phyloP scores from a whole-genome alignment of 208 protist species.

The Tritrichomonas musculus region DNA sequence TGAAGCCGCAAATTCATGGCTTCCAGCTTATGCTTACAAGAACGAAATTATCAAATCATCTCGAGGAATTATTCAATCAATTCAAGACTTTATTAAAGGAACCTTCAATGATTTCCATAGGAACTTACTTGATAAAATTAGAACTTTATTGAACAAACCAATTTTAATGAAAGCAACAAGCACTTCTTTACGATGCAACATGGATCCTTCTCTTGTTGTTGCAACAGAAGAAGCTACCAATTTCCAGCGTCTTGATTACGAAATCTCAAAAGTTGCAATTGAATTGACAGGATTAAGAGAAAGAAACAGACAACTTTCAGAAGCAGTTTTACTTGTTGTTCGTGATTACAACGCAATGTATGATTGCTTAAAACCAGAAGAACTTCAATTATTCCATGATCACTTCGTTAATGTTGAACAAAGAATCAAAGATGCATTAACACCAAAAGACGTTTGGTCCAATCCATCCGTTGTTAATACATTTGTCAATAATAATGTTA shows the following conservation, averaged over 20 bases:
- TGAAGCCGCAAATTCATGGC: background rate
- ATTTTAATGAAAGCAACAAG: background rate
- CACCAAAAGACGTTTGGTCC: constrained; percentile 75
- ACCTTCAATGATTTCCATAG: constrained; percentile 29
- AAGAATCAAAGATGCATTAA: constrained; percentile 75
- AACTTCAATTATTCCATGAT: constrained; percentile 79
- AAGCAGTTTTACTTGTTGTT: constrained; percentile 70
- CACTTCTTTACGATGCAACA: background rate
- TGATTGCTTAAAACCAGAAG: constrained; percentile 66
- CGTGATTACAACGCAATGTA: constrained; percentile 86
- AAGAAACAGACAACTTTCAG: constrained; percentile 76
- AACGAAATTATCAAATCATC: background rate
- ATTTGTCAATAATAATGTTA: constrained; percentile 78
- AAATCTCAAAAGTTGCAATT: constrained; percentile 64
- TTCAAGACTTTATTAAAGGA: constrained; percentile 10
- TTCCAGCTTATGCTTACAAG: constrained; percentile 18
- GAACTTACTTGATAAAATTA: background rate
- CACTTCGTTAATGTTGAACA: constrained; percentile 75
- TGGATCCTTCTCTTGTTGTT: background rate
- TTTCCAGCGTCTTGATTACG: constrained; percentile 60
- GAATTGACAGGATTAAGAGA: constrained; percentile 77
- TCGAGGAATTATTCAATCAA: background rate
- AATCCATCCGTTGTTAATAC: constrained; percentile 81
- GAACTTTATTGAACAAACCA: background rate
- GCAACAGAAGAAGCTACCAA: background rate